These are phyloP conservation scores for Arabidopsis hybrid DNA, from an alignment of 441 rosid genomes.

Conservation along the genomic window DNA sequence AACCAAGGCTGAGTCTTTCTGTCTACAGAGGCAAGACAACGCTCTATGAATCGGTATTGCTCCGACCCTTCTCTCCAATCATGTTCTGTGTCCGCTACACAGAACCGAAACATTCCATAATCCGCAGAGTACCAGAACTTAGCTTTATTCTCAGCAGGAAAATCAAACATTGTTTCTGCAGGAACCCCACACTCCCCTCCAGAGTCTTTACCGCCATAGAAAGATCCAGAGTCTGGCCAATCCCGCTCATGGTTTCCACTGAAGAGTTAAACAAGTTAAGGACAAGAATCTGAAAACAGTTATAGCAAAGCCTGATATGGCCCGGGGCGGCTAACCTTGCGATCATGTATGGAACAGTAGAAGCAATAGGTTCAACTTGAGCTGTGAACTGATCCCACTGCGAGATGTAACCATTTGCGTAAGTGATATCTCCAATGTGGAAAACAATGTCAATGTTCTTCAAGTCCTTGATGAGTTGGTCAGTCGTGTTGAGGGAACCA, in stretches of 20 bases:
- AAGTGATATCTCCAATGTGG: constrained; percentile 80
- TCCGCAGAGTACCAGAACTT: constrained; percentile 88
- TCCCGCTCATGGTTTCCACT: constrained; percentile 93
- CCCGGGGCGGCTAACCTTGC: constrained; percentile 55
- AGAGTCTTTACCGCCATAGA: constrained; percentile 74
- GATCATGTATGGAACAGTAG: constrained; percentile 81
- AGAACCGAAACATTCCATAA: constrained; percentile 89
- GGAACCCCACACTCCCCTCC: constrained; percentile 94
- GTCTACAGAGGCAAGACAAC: constrained; percentile 80
- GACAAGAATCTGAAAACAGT: not conserved
- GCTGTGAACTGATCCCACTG: constrained; percentile 96
- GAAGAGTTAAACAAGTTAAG: constrained; percentile 31
- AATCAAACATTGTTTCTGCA: constrained; percentile 75
- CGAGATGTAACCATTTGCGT: constrained; percentile 83
- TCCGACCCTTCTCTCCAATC: constrained; percentile 93
- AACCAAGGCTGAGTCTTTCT: constrained; percentile 88
- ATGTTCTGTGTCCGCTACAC: constrained; percentile 86
- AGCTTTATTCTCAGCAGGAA: constrained; percentile 87
- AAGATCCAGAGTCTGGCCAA: constrained; percentile 81
- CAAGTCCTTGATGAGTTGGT: constrained; percentile 71
- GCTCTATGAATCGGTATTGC: constrained; percentile 77
- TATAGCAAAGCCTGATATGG: not conserved
- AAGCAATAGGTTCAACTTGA: constrained; percentile 81
- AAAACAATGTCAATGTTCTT: constrained; percentile 69
- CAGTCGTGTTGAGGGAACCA: constrained; percentile 82